phyloP scores from a whole-genome alignment of 129 eudicot genomes.

The Tanacetum coccineum region DNA sequence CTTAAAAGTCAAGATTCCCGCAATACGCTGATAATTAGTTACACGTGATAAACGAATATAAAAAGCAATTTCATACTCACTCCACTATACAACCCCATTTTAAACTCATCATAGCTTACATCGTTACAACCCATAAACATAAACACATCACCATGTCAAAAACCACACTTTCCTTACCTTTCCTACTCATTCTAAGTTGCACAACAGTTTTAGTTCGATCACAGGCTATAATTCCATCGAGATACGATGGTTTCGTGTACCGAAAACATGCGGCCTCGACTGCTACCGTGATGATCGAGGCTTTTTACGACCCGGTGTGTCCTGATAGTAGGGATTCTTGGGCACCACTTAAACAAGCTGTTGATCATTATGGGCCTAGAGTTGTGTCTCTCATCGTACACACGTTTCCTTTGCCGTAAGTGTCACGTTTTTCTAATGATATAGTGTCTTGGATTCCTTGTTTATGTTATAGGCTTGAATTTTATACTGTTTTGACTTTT shows the following conservation, averaged over 20 bases:
- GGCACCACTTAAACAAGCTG: constrained; percentile 77
- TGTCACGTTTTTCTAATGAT: background rate
- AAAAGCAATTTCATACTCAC: background rate
- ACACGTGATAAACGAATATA: background rate
- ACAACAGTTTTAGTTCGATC: constrained; percentile 14
- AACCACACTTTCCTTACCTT: constrained; percentile 1
- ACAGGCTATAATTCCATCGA: constrained; percentile 42
- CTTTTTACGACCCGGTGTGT: constrained; percentile 89
- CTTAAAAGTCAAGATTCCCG: no score
- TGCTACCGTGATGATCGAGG: constrained; percentile 57
- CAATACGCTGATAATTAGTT: no score
- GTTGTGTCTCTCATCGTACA: constrained; percentile 61
- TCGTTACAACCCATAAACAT: constrained; percentile 10
- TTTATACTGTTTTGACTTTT: no score
- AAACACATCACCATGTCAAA: constrained; percentile 17
- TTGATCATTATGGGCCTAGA: constrained; percentile 45
- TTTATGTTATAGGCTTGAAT: no score
- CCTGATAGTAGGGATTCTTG: constrained; percentile 87
- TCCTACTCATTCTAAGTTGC: constrained; percentile 13
- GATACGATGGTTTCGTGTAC: constrained; percentile 78
- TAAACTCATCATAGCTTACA: background rate
- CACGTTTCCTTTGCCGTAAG: constrained; percentile 85
- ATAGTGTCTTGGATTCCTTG: no score
- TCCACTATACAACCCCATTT: constrained; percentile 7
- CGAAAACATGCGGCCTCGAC: constrained; percentile 27